A percentile compares a stretch with the other conserved stretches of the same genome.
phyloP scores from a whole-genome alignment of 306 rosid species.

The Ammopiptanthus mongolicus region DNA sequence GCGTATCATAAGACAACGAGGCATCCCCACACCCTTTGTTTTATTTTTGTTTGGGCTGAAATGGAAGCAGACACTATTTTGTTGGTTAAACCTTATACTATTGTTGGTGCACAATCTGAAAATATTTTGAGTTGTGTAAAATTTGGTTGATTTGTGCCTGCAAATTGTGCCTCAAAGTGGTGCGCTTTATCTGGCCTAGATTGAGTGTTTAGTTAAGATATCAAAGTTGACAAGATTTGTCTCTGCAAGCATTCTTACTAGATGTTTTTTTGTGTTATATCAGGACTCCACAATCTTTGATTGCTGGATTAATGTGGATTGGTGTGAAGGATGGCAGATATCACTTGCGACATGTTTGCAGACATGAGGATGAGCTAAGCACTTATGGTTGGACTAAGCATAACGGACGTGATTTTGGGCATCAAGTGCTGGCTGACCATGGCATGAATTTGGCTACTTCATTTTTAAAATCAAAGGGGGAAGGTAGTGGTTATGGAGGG shows the following conservation, averaged over 20 bases:
- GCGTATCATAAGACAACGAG: too few relatives aligned
- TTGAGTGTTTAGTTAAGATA: neutral
- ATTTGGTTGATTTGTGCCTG: constrained; percentile 1
- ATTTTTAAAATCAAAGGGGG: constrained; percentile 74
- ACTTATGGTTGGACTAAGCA: constrained; percentile 83
- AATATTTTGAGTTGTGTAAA: neutral
- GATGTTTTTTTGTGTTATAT: constrained; percentile 12
- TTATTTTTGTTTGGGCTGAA: neutral
- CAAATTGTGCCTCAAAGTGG: neutral
- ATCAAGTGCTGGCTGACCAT: constrained; percentile 71
- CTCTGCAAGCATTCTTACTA: constrained; percentile 4
- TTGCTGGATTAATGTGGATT: constrained; percentile 96
- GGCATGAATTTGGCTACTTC: constrained; percentile 61
- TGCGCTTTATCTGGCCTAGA: neutral
- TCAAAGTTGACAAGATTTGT: neutral
- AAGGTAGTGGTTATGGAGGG: constrained; percentile 92
- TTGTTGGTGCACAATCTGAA: neutral
- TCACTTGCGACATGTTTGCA: constrained; percentile 59
- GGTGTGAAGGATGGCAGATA: constrained; percentile 63
- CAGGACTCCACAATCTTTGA: constrained; percentile 87
- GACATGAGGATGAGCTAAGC: constrained; percentile 70
- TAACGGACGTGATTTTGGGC: constrained; percentile 85
- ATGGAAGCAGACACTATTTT: too few relatives aligned
- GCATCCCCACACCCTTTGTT: neutral
- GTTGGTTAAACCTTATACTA: neutral